These are phyloP conservation scores for Syncephalastrum racemosum DNA, from an alignment of 371 early-diverging fungal species.

Conservation along the genomic window DNA sequence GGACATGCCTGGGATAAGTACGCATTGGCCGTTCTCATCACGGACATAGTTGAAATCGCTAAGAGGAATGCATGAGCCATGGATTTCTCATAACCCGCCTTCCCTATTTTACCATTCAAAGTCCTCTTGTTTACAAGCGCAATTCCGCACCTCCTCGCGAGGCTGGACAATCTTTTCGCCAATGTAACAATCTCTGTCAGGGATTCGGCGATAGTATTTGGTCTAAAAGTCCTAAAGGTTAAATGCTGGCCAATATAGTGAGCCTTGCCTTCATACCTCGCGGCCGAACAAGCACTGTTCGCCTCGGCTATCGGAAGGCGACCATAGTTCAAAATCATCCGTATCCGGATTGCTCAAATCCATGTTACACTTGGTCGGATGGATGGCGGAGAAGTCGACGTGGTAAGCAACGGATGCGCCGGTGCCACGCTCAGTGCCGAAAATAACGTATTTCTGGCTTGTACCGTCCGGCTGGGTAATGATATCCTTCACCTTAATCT, in stretches of 20 bases:
- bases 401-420: slow-evolving; percentile 57
- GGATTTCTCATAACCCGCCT: not conserved
- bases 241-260: not conserved
- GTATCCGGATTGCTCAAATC: slow-evolving; percentile 43
- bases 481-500: slow-evolving; percentile 60
- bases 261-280: slow-evolving; percentile 29
- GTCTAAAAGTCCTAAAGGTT: slow-evolving; percentile 36
- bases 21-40: slow-evolving; percentile 58
- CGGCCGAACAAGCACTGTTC: slow-evolving; percentile 73
- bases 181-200: slow-evolving; percentile 74
- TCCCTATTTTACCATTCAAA: slow-evolving; percentile 73
- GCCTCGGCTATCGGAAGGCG: slow-evolving; percentile 53
- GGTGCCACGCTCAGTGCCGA: slow-evolving; percentile 47
- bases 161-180: slow-evolving; percentile 71
- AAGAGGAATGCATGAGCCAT: not conserved
- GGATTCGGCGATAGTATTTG: slow-evolving; percentile 79
- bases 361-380: slow-evolving; percentile 62
- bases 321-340: slow-evolving; percentile 84
- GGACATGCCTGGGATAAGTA: slow-evolving; percentile 58
- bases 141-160: slow-evolving; percentile 54
- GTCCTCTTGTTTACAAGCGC: slow-evolving; percentile 79
- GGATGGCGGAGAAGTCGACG: slow-evolving; percentile 77
- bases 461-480: slow-evolving; percentile 75
- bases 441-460: slow-evolving; percentile 68
- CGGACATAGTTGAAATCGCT: slow-evolving; percentile 80